Percentiles rank a stretch among this genome's conserved stretches.
Evolutionary conservation across 2,329 filamentous ascomycete species (phyloP).

Genomic region (Chalara sp.): DNA sequence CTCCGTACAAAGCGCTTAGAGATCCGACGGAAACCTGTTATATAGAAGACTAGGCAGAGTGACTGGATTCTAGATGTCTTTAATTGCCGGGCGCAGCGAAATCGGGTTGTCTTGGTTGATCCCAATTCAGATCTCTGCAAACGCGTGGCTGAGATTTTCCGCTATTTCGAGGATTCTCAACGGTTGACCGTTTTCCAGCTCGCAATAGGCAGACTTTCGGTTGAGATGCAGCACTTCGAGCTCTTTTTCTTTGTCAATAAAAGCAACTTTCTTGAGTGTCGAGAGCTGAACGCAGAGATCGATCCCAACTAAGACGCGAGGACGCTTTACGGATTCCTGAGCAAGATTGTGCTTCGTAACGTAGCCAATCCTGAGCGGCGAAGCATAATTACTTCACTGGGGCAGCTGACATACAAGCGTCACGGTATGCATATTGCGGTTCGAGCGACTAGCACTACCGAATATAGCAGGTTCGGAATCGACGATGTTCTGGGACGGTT

Average conservation of each 20-base stretch:
- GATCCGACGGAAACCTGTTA: constrained; percentile 38
- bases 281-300: constrained; percentile 43
- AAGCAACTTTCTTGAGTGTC: constrained; percentile 35
- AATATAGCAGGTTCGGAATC: constrained; percentile 45
- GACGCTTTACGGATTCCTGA: constrained; percentile 51
- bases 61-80: constrained; percentile 35
- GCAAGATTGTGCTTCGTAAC: constrained; percentile 49
- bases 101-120: constrained; percentile 37
- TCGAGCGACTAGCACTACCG: constrained; percentile 26
- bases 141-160: constrained; percentile 38
- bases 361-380: constrained; percentile 31
- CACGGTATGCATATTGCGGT: constrained; percentile 37
- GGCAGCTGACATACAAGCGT: constrained; percentile 25
- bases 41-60: constrained; percentile 31
- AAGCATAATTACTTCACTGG: constrained; percentile 49
- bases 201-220: constrained; percentile 22
- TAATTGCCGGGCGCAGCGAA: constrained; percentile 21
- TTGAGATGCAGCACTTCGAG: constrained; percentile 47
- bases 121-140: constrained; percentile 36
- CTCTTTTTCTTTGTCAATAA: constrained; percentile 46
- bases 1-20: constrained; percentile 39
- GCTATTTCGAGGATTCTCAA: constrained; percentile 38
- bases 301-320: constrained; percentile 52
- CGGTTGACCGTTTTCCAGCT: constrained; percentile 43
- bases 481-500: constrained; percentile 48